phyloP scores from a whole-genome alignment of 2,329 filamentous ascomycete species.

The Aspergillus fijiensis region DNA sequence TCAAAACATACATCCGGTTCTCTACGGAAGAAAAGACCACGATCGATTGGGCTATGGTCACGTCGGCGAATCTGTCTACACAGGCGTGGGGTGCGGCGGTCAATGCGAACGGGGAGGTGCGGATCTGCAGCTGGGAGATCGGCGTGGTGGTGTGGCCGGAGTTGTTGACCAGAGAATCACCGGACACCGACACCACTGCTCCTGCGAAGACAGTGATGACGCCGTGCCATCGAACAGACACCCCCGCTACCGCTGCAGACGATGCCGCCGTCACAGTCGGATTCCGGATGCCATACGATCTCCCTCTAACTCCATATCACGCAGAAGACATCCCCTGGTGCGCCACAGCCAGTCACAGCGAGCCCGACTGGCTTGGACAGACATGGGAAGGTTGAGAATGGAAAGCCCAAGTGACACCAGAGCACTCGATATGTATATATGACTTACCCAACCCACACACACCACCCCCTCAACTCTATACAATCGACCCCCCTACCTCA shows the following conservation, averaged over 20 bases:
- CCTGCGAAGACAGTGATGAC: constrained; percentile 57
- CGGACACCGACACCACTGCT: not conserved
- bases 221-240: constrained; percentile 65
- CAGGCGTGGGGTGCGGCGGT: constrained; percentile 79
- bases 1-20: constrained; percentile 83
- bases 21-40: constrained; percentile 33
- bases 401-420: not conserved
- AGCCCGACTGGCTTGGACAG: constrained; percentile 59
- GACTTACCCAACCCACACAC: not conserved
- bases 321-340: constrained; percentile 73
- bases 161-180: constrained; percentile 37
- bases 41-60: constrained; percentile 83
- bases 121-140: constrained; percentile 78
- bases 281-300: constrained; percentile 77
- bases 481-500: not conserved
- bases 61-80: constrained; percentile 87
- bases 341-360: constrained; percentile 56
- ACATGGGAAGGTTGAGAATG: constrained; percentile 34
- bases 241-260: constrained; percentile 36
- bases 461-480: not conserved
- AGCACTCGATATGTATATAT: not conserved
- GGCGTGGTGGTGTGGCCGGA: constrained; percentile 81
- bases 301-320: constrained; percentile 69
- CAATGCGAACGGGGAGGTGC: constrained; percentile 59
- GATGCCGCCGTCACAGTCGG: constrained; percentile 54